A percentile compares a stretch with the other conserved stretches of the same genome.
These are phyloP conservation scores for Biscogniauxia marginata DNA, from an alignment of 2,329 filamentous ascomycete genomes.

Conservation along the genomic window DNA sequence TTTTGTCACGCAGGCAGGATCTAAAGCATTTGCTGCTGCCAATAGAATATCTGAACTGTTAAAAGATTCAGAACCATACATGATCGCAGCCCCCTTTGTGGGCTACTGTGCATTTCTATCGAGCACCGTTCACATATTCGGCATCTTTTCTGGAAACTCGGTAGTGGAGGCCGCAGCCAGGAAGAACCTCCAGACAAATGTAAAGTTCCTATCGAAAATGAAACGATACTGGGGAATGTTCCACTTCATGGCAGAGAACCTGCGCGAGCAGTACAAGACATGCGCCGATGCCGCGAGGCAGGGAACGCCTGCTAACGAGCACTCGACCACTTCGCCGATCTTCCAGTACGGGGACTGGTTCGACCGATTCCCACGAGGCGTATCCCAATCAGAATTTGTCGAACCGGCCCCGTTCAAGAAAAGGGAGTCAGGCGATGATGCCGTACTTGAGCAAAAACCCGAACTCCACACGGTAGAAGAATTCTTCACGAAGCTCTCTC, in stretches of 20 bases:
- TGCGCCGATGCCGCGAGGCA: conserved; percentile 78
- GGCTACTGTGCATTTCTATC: conserved; percentile 94
- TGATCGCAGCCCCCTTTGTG: conserved; percentile 85
- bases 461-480: conserved; percentile 94
- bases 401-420: conserved; percentile 67
- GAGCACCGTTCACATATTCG: conserved; percentile 90
- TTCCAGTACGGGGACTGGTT: conserved; percentile 99
- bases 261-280: conserved; percentile 82
- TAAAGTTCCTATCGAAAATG: conserved; percentile 90
- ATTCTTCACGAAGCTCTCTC: conserved; percentile 80
- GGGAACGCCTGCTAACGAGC: conserved; percentile 53
- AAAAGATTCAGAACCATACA: conserved; percentile 74
- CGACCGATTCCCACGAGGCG: conserved; percentile 87
- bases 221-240: conserved; percentile 99
- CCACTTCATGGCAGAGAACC: conserved; percentile 90
- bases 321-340: conserved; percentile 58
- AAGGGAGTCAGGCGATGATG: conserved; percentile 80
- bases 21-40: conserved; percentile 77
- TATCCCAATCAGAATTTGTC: conserved; percentile 79
- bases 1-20: conserved; percentile 74
- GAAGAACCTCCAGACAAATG: conserved; percentile 80
- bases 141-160: conserved; percentile 82
- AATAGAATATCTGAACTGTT: conserved; percentile 84
- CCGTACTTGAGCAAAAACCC: conserved; percentile 82
- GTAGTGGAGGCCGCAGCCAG: conserved; percentile 75